Evolutionary conservation across 805 yeast genomes (phyloP).

Genomic region (Ogataea sp.): DNA sequence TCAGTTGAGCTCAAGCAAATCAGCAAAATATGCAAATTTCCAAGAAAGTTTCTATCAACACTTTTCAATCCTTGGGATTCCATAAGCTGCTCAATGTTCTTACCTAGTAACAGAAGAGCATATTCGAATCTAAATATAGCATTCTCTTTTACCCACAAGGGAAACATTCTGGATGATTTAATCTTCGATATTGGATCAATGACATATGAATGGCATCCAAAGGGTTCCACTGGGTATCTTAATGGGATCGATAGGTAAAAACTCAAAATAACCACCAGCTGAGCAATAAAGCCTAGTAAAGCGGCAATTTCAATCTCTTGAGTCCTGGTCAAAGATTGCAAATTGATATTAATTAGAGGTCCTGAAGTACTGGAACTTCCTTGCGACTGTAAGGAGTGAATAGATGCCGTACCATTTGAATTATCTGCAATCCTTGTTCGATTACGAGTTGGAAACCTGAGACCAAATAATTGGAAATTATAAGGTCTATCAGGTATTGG

Average conservation of each 20-base stretch:
- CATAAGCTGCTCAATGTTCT: constrained; percentile 37
- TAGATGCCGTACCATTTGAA: not conserved
- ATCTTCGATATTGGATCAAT: constrained; percentile 38
- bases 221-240: constrained; percentile 39
- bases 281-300: constrained; percentile 39
- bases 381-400: not conserved
- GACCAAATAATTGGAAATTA: constrained; percentile 24
- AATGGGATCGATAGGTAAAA: constrained; percentile 34
- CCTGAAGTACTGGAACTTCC: not conserved
- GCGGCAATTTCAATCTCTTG: constrained; percentile 36
- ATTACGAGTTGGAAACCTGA: constrained; percentile 19
- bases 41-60: constrained; percentile 24
- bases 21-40: constrained; percentile 26
- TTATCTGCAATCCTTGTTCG: not conserved
- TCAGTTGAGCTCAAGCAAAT: constrained; percentile 20
- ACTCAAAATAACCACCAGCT: constrained; percentile 32
- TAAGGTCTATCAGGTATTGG: constrained; percentile 13
- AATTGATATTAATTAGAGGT: constrained; percentile 3
- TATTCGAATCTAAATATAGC: constrained; percentile 38
- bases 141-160: constrained; percentile 41
- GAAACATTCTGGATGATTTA: constrained; percentile 32
- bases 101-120: constrained; percentile 36
- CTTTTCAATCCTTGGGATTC: constrained; percentile 21
- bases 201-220: constrained; percentile 41
- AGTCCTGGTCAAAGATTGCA: constrained; percentile 15